Evolutionary conservation across 768 basidiomycete genomes (phyloP), one percentile per base, ranked within the genome.

Genomic region (Ephemerocybe angulata): DNA sequence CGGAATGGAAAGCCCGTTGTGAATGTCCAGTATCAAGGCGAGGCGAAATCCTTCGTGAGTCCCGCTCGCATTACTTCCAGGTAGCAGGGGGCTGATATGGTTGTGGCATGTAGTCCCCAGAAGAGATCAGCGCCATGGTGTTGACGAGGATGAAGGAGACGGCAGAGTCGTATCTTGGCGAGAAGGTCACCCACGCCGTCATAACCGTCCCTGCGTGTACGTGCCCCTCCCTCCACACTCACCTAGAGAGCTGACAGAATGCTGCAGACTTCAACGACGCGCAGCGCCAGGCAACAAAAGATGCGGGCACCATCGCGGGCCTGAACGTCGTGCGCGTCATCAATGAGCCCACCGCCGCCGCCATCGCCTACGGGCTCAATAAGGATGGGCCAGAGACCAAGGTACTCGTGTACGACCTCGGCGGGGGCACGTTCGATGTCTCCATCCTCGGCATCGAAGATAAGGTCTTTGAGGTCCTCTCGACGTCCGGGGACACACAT

Each of bases 351-450:
- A 99, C 97, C 21, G 97, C 97, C 41, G 97, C 96, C 48, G 97
- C 97, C 27, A 86, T 98, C 52, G 97, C 97, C 49, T 87, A 87
- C 71, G 84, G 84, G 63, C 79, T 87, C 38, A 94, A 96, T 83
- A 95, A 96, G 82, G 90, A 92, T 75, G 85, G 82, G 41, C 90
- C 90, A 46, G 95, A 97, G 76, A 87, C 90, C 50, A 91, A 94
- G 67, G 94, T 98, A 69, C 92, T 97, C 63, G 93, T 98, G 67
- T 98, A 97, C 75, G 95, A 98, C 77, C 88, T 98, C 57, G 95
- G 95, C 70, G 95, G 95, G 73, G 95, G 95, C 74, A 98, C 95
- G 47, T 98, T 98, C 76, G 95, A 98, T 83, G 94, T 98, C 27
- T 98, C 94, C 48, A 89, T 98, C 59, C 83, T 98, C 29, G 89